Percentiles rank a stretch among this genome's conserved stretches.
Conservation (phyloP, 305 asterid genomes). For the Solanum hybrid region DNA sequence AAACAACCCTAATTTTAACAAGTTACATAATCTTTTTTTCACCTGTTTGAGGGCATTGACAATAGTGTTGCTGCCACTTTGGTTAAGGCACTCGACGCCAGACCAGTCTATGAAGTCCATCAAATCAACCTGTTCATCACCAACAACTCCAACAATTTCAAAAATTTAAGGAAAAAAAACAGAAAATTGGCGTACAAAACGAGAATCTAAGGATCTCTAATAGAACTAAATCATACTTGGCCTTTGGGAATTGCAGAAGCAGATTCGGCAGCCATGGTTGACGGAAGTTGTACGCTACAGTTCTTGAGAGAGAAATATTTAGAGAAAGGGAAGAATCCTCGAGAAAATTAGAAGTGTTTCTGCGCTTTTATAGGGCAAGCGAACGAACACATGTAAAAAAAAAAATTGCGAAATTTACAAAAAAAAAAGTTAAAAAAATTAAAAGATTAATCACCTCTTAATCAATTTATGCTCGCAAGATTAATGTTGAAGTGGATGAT, state of each 20-base stretch:
- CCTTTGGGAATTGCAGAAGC: slow-evolving; percentile 44
- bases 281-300: not conserved
- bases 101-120: slow-evolving; percentile 82
- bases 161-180: not conserved
- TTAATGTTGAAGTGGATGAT: not conserved
- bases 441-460: not conserved
- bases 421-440: not conserved
- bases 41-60: slow-evolving; percentile 90
- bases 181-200: not conserved
- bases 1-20: slow-evolving; percentile 9
- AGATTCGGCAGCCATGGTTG: slow-evolving; percentile 64
- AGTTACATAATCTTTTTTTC: not conserved
- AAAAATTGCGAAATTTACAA: not conserved
- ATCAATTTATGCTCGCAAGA: not conserved
- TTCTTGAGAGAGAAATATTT: not conserved
- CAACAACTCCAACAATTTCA: not conserved
- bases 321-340: slow-evolving; percentile 4
- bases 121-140: slow-evolving; percentile 56
- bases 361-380: not conserved
- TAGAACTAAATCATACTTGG: slow-evolving; percentile 30
- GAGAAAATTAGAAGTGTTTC: not conserved
- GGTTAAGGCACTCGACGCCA: slow-evolving; percentile 88
- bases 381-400: not conserved
- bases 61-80: slow-evolving; percentile 46
- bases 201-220: not conserved